Evolutionary conservation across 257 asterid genomes (phyloP).

Genomic region (Solanum lycopersicoides): DNA sequence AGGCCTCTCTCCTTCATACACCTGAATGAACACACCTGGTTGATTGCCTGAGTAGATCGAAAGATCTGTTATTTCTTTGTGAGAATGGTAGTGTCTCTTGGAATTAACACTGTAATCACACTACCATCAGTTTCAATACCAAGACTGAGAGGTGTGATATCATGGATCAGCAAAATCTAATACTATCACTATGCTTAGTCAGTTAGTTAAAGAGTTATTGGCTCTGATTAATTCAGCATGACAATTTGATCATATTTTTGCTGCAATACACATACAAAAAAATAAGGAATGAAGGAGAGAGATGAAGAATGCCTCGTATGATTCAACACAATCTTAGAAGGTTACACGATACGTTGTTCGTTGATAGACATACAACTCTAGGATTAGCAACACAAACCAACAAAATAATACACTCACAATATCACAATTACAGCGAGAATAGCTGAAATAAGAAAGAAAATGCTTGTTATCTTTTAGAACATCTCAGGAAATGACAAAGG

Average conservation of each 20-base stretch:
- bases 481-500: background rate
- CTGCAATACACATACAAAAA: background rate
- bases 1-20: background rate
- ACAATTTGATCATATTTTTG: background rate
- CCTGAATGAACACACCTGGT: slow-evolving; percentile 17
- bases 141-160: background rate
- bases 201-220: background rate
- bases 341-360: background rate
- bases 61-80: background rate
- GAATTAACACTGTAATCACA: background rate
- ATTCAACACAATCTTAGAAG: background rate
- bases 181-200: background rate
- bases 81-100: background rate
- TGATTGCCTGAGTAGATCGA: background rate
- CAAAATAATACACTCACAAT: background rate
- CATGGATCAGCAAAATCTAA: background rate
- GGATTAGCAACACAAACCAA: background rate
- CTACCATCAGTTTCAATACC: background rate
- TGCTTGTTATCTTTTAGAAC: background rate
- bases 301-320: background rate
- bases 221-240: background rate
- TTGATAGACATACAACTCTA: background rate
- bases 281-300: background rate
- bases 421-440: background rate
- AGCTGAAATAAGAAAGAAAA: background rate